Evolutionary conservation across 345 rosid genomes (phyloP).

Genomic region (Turnera subulata): DNA sequence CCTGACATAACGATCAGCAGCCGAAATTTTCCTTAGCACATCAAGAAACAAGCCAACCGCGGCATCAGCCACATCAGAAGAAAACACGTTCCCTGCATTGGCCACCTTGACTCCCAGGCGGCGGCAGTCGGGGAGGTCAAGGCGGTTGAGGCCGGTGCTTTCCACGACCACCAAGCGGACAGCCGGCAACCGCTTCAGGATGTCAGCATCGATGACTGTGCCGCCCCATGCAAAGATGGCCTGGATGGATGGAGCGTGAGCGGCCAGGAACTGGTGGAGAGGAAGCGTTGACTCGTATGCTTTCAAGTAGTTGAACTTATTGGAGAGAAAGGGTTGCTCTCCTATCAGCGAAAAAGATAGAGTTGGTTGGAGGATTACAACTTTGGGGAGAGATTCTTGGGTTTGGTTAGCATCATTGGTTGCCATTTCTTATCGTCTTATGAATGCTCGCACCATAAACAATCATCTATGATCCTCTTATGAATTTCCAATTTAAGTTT

Average conservation of each 20-base stretch:
- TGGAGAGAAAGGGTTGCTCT: conserved; percentile 9
- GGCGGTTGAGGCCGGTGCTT: conserved; percentile 50
- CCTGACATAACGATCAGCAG: conserved; percentile 45
- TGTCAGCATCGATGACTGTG: not conserved
- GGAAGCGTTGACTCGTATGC: conserved; percentile 19
- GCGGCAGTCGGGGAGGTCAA: conserved; percentile 50
- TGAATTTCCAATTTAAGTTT: too few species aligned
- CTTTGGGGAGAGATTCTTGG: too few species aligned
- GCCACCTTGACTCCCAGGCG: conserved; percentile 44
- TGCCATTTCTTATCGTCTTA: not conserved
- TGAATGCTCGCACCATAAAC: too few species aligned
- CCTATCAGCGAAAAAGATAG: not conserved
- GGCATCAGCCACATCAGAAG: conserved; percentile 51
- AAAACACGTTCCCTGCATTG: conserved; percentile 36
- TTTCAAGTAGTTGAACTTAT: conserved; percentile 12
- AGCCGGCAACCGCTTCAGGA: conserved; percentile 36
- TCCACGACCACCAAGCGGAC: conserved; percentile 36
- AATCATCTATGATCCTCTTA: too few species aligned
- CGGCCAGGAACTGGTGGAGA: conserved; percentile 7
- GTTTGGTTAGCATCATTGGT: not conserved
- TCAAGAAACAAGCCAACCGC: conserved; percentile 52
- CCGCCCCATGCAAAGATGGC: conserved; percentile 3
- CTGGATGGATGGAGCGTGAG: not conserved
- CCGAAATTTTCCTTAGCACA: conserved; percentile 44
- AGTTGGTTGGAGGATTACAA: not conserved